Evolutionary conservation across 768 basidiomycete species (phyloP).

Genomic region (Suillus cothurnatus): DNA sequence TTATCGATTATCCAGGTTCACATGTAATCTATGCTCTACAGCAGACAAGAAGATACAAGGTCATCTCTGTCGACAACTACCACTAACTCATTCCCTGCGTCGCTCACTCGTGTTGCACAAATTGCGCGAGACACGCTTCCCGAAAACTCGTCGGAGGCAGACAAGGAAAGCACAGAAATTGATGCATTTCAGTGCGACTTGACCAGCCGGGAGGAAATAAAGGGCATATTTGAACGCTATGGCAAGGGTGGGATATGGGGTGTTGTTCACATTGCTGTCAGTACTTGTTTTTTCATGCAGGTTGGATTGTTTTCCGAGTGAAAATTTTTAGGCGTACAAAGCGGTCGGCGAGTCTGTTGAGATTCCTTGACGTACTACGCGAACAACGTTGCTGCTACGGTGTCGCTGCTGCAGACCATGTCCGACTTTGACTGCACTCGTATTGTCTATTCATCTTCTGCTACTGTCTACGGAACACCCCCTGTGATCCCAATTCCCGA

Average conservation of each 20-base stretch:
- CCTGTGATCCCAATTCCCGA: constrained; percentile 93
- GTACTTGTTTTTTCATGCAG: constrained; percentile 31
- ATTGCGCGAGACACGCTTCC: constrained; percentile 79
- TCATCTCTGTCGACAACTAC: constrained; percentile 94
- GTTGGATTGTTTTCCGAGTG: background rate
- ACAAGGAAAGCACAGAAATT: constrained; percentile 73
- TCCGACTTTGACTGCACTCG: constrained; percentile 78
- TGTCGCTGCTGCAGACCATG: constrained; percentile 88
- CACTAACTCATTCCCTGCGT: constrained; percentile 84
- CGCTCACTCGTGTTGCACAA: constrained; percentile 75
- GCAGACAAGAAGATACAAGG: constrained; percentile 86
- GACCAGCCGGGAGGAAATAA: constrained; percentile 69
- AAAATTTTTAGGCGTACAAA: constrained; percentile 77
- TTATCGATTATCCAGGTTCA: constrained; percentile 58
- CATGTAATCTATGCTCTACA: constrained; percentile 90
- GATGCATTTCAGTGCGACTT: constrained; percentile 75
- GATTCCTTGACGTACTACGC: constrained; percentile 91
- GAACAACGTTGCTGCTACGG: constrained; percentile 90
- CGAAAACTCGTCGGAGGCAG: constrained; percentile 60
- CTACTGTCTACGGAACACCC: constrained; percentile 97
- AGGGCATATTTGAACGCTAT: constrained; percentile 80
- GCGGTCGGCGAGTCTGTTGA: constrained; percentile 97
- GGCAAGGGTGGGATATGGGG: constrained; percentile 94
- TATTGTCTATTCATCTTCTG: constrained; percentile 96
- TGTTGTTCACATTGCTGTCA: constrained; percentile 90